Evolutionary conservation across 2,329 filamentous ascomycete species (phyloP).

Genomic region (Pestalotiopsis fici): DNA sequence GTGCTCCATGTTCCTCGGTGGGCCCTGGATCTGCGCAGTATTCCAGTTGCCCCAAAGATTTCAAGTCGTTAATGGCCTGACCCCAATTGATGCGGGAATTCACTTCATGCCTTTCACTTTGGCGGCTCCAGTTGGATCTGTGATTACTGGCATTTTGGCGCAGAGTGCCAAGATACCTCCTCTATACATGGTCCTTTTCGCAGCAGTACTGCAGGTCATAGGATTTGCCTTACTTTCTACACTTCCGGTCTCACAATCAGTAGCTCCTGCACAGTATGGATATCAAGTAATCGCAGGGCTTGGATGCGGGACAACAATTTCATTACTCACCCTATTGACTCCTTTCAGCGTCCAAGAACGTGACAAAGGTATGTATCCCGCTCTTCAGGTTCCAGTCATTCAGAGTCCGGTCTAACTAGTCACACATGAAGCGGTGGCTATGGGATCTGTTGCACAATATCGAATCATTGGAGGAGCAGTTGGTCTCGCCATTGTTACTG

Average conservation of each 20-base stretch:
- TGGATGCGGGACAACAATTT: slow-evolving; percentile 34
- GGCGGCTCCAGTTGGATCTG: slow-evolving; percentile 29
- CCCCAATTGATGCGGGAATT: background rate
- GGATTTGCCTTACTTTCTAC: slow-evolving; percentile 33
- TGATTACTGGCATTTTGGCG: slow-evolving; percentile 27
- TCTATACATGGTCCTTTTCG: slow-evolving; percentile 29
- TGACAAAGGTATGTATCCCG: slow-evolving; percentile 26
- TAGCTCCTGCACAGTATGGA: slow-evolving; percentile 24
- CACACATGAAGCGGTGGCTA: slow-evolving; percentile 28
- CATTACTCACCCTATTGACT: slow-evolving; percentile 30
- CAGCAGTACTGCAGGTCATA: slow-evolving; percentile 27
- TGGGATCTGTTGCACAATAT: slow-evolving; percentile 37
- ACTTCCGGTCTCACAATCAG: slow-evolving; percentile 14
- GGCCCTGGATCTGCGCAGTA: background rate
- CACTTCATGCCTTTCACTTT: slow-evolving; percentile 27
- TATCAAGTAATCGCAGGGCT: slow-evolving; percentile 36
- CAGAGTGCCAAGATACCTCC: slow-evolving; percentile 27
- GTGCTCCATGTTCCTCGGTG: background rate
- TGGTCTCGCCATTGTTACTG: slow-evolving; percentile 14
- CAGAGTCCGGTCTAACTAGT: background rate
- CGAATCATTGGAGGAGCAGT: slow-evolving; percentile 38
- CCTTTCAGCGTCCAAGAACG: slow-evolving; percentile 27
- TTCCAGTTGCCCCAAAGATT: background rate
- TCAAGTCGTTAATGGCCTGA: background rate
- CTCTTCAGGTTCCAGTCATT: no score